Base-by-base conservation (phyloP, 2,329 filamentous ascomycete genomes). In the Colletotrichum tabaci region DNA sequence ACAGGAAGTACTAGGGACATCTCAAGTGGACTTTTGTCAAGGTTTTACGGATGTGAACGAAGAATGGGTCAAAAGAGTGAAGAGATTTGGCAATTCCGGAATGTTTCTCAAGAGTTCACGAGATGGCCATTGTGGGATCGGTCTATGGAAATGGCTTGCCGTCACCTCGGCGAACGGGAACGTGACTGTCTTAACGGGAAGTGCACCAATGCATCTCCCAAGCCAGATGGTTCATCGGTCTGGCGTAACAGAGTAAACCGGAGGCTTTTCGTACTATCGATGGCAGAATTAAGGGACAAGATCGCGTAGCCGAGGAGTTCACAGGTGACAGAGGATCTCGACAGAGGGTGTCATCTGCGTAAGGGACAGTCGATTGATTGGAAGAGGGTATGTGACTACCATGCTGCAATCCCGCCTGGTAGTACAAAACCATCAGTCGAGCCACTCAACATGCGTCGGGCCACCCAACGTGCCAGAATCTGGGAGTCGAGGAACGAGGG, bases 21-120 rank as follows among this genome's bases (percentile, higher is more conserved):
- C 10, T 18, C 18, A 67, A 23, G n/a, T 57, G 50, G n/a, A 21
- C 10, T 13, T 57, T 61, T 4, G 67, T 44, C 21, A 30, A 44
- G 4, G 13, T 30, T 2, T 10, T 21, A 2, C 21, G 26, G 38
- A 56, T 66, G 12, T 56, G 40, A 10, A 9, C 40, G 35, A n/a
- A n/a, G 47, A 66, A 6, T 26, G 9, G 2, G 10, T 47, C n/a
- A n/a, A 12, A 23, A 12, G 5, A 2, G 67, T 40, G 12, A 47
- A 65, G 40, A 65, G 50, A 9, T 9, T n/a, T 55, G 66, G 9
- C 42, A 16, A 56, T 42, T 35, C 30, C 30, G 8, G 7, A 9
- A 35, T 9, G 30, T 8, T 9, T 35, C 8, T 9, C 8, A 9
- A 35, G 30, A 35, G 30, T 35, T 21, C 18, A 47, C 13, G 9